phyloP scores from a whole-genome alignment of 371 early-diverging fungal species.

The Apophysomyces sp. region DNA sequence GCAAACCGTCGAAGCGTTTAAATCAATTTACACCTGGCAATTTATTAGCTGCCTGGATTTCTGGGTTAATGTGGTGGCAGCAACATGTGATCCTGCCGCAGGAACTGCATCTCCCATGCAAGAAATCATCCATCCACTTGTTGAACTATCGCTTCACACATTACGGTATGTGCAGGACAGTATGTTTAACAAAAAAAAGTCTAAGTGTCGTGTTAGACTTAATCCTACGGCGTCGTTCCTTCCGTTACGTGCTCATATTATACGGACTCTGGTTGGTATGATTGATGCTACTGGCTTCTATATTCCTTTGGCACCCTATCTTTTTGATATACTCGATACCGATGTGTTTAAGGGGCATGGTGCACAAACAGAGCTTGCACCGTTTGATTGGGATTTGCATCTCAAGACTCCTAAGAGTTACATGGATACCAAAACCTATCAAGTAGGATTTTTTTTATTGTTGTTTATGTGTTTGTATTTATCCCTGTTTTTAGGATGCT shows the following conservation, averaged over 20 bases:
- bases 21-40: slow-evolving; percentile 92
- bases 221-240: slow-evolving; percentile 86
- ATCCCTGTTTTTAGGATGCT: slow-evolving; percentile 48
- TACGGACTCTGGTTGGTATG: slow-evolving; percentile 71
- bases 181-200: neutral
- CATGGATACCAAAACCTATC: slow-evolving; percentile 77
- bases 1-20: slow-evolving; percentile 79
- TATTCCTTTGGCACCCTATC: slow-evolving; percentile 40
- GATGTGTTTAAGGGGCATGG: slow-evolving; percentile 50
- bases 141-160: slow-evolving; percentile 33
- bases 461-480: neutral
- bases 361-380: slow-evolving; percentile 43
- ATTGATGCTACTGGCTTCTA: slow-evolving; percentile 50
- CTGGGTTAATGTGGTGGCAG: slow-evolving; percentile 79
- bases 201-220: slow-evolving; percentile 43
- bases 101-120: slow-evolving; percentile 37
- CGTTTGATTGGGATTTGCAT: slow-evolving; percentile 70
- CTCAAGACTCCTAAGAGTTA: slow-evolving; percentile 83
- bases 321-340: slow-evolving; percentile 67
- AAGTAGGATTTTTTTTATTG: slow-evolving; percentile 16
- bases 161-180: slow-evolving; percentile 16
- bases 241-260: slow-evolving; percentile 86
- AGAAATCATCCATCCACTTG: slow-evolving; percentile 30
- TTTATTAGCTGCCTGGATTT: slow-evolving; percentile 85
- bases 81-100: slow-evolving; percentile 56